Evolutionary conservation across 306 rosid species (phyloP), one percentile per base, ranked within the genome.

Genomic region (Alnus rubra): DNA sequence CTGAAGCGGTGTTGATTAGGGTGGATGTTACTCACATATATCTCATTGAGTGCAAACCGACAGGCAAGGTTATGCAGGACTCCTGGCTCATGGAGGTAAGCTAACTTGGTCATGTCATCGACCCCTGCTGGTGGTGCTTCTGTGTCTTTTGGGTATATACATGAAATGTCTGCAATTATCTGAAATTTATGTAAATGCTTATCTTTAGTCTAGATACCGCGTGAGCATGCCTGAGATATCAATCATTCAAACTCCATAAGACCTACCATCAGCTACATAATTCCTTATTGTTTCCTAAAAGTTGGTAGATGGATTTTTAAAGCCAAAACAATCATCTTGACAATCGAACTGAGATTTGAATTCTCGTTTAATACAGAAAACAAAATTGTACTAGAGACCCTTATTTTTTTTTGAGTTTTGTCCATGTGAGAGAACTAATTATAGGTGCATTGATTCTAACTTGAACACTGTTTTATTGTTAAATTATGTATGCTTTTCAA

Each of bases 101-200:
- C 93, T 70, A 90, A 84, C 84, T 92, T 92, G 69, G 97, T 92
- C 96, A 92, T 92, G 89, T 92, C 97, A 86, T 92, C 97, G 28
- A 92, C 97, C 52, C 97, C 97, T 28, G 91, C 92, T 50, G 96
- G 93, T 35, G 96, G 97, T 71, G 97, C 97, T 78, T 92, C 97
- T 67, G 92, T 88, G 81, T 92, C 97, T 86, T 92, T 92, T 68
- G 97, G 97, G 69, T 90, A 92, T 81, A 90, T 81, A 47, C 92
- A 82, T 35, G 92, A 90, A 86, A 92, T 84, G 39, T 84, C 89
- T 82, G 87, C 90, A 35, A 88, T 87, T 65, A 92, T 81, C 97
- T 92, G 92, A 79, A 88, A 84, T 84, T 73, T 23, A 82, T 73
- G 81, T 52, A 49, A 55, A 58, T 76, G 19, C 55, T 70, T 59